A percentile compares a stretch with the other conserved stretches of the same genome.
Conservation (phyloP, 2,329 filamentous ascomycete species). For the Trichoderma koningii region DNA sequence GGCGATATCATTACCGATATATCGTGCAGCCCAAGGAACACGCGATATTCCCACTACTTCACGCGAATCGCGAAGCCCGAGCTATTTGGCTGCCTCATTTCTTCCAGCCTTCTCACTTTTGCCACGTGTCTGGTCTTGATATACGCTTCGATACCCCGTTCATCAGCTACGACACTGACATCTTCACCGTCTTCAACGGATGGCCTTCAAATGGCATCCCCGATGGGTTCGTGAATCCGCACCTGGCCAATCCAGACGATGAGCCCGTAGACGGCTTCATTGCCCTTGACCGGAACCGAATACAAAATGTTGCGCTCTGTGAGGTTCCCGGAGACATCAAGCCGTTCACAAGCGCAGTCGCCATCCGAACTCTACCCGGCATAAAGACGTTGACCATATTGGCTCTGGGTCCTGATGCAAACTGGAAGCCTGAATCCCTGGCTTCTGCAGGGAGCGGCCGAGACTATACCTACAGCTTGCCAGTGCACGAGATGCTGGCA, state of each 20-base stretch:
- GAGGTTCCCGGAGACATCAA: constrained; percentile 6
- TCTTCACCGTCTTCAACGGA: constrained; percentile 12
- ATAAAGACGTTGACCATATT: constrained; percentile 6
- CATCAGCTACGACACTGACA: constrained; percentile 16
- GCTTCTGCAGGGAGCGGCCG: not conserved
- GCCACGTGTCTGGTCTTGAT: not conserved
- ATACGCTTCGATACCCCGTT: constrained; percentile 19
- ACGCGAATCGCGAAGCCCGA: constrained; percentile 10
- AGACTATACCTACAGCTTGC: not conserved
- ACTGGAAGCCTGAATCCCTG: not conserved
- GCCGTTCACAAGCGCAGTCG: not conserved
- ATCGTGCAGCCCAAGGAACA: constrained; percentile 17
- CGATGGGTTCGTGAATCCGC: not conserved
- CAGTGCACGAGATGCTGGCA: constrained; percentile 11
- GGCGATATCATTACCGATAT: constrained; percentile 9
- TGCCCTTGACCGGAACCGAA: constrained; percentile 3
- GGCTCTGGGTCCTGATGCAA: constrained; percentile 8
- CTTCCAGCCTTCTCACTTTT: not conserved
- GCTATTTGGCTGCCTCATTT: constrained; percentile 2
- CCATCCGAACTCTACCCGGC: constrained; percentile 1
- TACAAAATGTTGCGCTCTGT: constrained; percentile 14
- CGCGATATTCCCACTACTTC: constrained; percentile 16
- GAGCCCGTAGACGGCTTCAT: constrained; percentile 4
- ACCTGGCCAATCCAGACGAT: not conserved
- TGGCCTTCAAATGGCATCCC: constrained; percentile 10